Evolutionary conservation across 768 basidiomycete species (phyloP), one percentile per base, ranked within the genome.

Genomic region (Mrakia frigida): DNA sequence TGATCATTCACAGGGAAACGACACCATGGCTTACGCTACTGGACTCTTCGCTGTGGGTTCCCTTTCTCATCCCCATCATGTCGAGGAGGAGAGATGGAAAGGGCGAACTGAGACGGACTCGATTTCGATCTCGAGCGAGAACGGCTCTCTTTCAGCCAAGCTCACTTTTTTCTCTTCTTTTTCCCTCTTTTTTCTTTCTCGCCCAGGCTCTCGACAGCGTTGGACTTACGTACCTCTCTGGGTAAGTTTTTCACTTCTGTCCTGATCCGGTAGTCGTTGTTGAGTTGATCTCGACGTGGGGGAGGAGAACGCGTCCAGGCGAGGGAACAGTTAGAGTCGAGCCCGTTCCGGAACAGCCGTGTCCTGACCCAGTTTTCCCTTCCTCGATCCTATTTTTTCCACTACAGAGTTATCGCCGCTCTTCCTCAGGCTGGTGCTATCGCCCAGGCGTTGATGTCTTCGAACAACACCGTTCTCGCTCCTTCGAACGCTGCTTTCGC

Each of bases 191-290:
- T 33, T 37, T 0, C 16, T 21, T 39, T 16, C 9, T 14, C 61
- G n/a, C 25, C 23, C 37, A 68, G 65, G 65, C 65, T n/a, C 65
- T 68, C 25, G 37, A 68, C 16, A 11, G 18, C 10, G 65, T 18
- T 37, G 65, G 65, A 11, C n/a, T 68, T 18, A 68, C 65, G 10
- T 68, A 68, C 65, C 65, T 68, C 65, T 68, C 65, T 25, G 65
- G 65, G 65, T 68, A 10, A 39, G 65, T 41, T 39, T 3, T 6
- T 35, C n/a, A 5, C 28, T 3, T 23, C 10, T 43, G 18, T 35
- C 63, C 7, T 39, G 16, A 1, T 37, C 35, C n/a, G 33, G 28
- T 7, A 14, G 31, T 25, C 31, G 63, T 35, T 33, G 33, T 63
- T 28, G 31, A 37, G 7, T 18, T n/a, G 18, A 33, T 63, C 61